Evolutionary conservation across 768 basidiomycete species (phyloP), one percentile per base, ranked within the genome.

Genomic region (Tephrocybe sp.): DNA sequence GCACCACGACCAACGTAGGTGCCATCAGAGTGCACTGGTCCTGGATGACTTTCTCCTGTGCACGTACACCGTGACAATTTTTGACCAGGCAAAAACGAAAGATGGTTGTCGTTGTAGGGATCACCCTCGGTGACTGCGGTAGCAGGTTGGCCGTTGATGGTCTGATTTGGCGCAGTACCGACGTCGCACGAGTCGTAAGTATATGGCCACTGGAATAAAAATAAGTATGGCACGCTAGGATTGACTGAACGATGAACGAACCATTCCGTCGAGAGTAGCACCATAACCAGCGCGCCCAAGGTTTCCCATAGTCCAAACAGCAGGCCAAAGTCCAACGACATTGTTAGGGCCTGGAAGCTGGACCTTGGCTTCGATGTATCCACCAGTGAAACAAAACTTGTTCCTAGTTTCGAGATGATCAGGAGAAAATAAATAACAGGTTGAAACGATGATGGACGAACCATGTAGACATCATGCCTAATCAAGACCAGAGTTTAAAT

Each of bases 341-440:
- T 84, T 80, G 57, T 78, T 83, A 14, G 77, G 71, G 7, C 87
- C 87, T 19, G 88, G 88, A 11, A 90, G 73, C 14, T 76, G 73
- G 8, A 88, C 83, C 8, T 69, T 76, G 0, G 75, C 65, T 62
- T 90, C 87, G 45, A 92, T 76, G 49, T 85, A 80, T 20, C 92
- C 91, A 20, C 87, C 89, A 12, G 88, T 89, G 68, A 92, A 93
- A 66, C 89, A 95, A 54, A 96, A 87, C 68, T 93, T 92, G 68
- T 93, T 93, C 88, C 82, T 82, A 52, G 10, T 39, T 33, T 32
- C 36, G n/a, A 14, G 20, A 48, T 47, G 70, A 61, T 78, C 75
- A 39, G 57, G 42, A 32, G 51, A 43, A 56, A 19, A 8, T 23
- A 23, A 20, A n/a, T 6, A 38, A 8, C 16, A 39, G 17, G 17